phyloP scores from a whole-genome alignment of 2,329 filamentous ascomycete species.

The Colletotrichum cuscutae region DNA sequence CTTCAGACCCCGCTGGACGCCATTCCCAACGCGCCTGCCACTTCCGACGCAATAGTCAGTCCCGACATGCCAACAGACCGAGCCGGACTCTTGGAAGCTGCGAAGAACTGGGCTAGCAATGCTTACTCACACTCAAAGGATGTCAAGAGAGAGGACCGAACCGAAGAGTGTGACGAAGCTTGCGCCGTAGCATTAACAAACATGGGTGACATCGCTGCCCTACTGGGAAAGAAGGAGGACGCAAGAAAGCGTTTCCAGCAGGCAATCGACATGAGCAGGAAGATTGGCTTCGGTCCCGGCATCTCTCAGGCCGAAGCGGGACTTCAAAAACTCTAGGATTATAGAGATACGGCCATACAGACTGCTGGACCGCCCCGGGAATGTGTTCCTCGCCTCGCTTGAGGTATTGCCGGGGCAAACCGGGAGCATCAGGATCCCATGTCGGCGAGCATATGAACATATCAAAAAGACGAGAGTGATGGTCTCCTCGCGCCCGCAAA shows the following conservation, averaged over 20 bases:
- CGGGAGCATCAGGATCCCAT: not conserved
- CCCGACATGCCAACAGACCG: conserved; percentile 56
- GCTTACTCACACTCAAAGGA: conserved; percentile 74
- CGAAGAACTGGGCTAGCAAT: conserved; percentile 82
- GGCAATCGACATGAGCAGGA: conserved; percentile 69
- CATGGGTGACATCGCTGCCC: conserved; percentile 83
- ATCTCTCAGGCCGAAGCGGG: conserved; percentile 63
- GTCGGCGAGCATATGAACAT: not conserved
- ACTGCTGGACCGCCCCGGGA: not conserved
- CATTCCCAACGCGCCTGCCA: conserved; percentile 26
- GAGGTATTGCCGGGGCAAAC: not conserved
- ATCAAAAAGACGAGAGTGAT: not conserved
- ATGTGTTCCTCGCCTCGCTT: not conserved
- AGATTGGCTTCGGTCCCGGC: conserved; percentile 62
- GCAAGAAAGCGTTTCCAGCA: conserved; percentile 77
- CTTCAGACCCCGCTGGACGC: conserved; percentile 43
- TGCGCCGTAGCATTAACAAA: conserved; percentile 89
- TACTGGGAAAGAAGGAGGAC: conserved; percentile 72
- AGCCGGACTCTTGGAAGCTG: conserved; percentile 73
- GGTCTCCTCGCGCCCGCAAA: not conserved
- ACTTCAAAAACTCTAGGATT: conserved; percentile 42
- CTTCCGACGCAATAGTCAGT: conserved; percentile 13
- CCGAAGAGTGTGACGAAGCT: conserved; percentile 83
- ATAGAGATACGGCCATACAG: not conserved
- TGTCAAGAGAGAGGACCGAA: conserved; percentile 73